phyloP scores from a whole-genome alignment of 305 asterid genomes.

The Salvia sclarea region DNA sequence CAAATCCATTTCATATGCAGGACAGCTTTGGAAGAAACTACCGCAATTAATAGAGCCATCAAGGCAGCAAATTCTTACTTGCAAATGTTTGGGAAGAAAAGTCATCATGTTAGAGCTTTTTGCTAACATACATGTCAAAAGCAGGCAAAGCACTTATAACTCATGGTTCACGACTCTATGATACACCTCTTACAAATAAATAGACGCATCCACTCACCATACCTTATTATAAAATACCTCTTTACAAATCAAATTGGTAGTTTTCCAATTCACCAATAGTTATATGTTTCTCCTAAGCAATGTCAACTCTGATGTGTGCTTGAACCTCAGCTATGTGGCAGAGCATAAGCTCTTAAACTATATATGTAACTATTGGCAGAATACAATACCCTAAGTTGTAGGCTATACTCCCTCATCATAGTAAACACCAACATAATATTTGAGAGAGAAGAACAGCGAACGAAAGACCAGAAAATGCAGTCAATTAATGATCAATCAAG shows the following conservation, averaged over 20 bases:
- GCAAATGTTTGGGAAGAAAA: conserved; percentile 12
- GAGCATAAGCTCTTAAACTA: conserved; percentile 7
- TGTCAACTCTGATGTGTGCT: conserved; percentile 5
- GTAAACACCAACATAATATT: conserved; percentile 4
- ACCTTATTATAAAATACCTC: not conserved
- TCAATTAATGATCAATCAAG: not conserved
- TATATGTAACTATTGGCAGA: not conserved
- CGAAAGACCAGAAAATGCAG: not conserved
- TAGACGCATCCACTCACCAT: not conserved
- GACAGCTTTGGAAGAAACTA: conserved; percentile 16
- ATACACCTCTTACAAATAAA: not conserved
- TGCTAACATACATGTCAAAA: not conserved
- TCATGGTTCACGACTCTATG: not conserved
- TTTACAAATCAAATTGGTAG: not conserved
- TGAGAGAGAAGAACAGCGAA: conserved; percentile 1
- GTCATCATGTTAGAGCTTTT: not conserved
- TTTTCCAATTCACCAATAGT: not conserved
- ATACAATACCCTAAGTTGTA: not conserved
- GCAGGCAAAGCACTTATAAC: not conserved
- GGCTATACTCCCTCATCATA: not conserved
- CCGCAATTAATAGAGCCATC: not conserved
- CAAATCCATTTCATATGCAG: conserved; percentile 13
- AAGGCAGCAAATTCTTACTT: not conserved
- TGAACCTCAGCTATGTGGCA: conserved; percentile 8
- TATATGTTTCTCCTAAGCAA: not conserved